Base-by-base conservation (phyloP, 164 flowering plant species). In the Kalanchoe fedtschenkoi region DNA sequence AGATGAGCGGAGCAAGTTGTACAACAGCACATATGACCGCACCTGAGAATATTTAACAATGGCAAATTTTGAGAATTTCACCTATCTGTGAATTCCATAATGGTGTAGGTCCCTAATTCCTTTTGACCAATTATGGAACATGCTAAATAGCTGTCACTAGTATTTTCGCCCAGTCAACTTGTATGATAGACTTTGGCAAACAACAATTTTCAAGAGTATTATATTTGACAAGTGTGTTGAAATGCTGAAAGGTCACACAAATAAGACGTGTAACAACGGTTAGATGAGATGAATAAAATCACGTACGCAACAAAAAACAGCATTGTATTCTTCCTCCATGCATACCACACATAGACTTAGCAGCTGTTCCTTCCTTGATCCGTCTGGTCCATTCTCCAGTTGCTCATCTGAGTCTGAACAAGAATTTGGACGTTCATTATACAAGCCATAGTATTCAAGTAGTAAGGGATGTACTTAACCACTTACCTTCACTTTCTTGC, bases 11-110 rank as follows among this genome's bases (percentile, higher is more conserved):
- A 87, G 83, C 99, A 90, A 4, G 79, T 30, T 43, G 69, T 81
- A 71, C 99, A 90, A 62, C 96, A 87, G 80, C 97, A 90, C 99
- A 93, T 85, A 69, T 93, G 99, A 58, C 97, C 97, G 58, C 99
- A 93, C 83, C 99, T 93, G 83, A 73, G 71, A 69, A 67, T 61
- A n/a, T 58, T 17, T n/a, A n/a, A n/a, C n/a, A n/a, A n/a, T n/a
- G n/a, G n/a, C n/a, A n/a, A n/a, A n/a, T n/a, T n/a, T n/a, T n/a
- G n/a, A n/a, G n/a, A n/a, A n/a, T n/a, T n/a, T n/a, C n/a, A n/a
- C n/a, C n/a, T n/a, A 0, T 15, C 47, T 17, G 16, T 16, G 4
- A 43, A 16, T 16, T 1, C 5, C 21, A 17, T 16, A 43, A 43
- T 16, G 47, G 47, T 43, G n/a, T 26, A 26, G 14, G 26, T 24